These are phyloP conservation scores for Agroathelia rolfsii DNA, from an alignment of 1,284 basidiomycete species.

Conservation along the genomic window DNA sequence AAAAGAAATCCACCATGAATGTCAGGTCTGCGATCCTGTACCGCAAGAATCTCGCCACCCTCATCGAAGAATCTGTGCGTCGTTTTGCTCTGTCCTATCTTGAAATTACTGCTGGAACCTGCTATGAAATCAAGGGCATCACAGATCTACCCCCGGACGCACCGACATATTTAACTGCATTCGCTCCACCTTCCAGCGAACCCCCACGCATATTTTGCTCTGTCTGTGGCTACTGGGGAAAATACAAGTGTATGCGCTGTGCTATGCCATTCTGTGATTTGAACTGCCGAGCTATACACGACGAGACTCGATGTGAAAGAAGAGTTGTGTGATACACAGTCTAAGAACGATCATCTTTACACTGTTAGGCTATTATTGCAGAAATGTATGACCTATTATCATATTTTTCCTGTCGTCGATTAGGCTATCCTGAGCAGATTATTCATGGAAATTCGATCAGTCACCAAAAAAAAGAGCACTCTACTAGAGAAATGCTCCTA, in stretches of 20 bases:
- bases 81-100: not conserved
- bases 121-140: constrained; percentile 31
- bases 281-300: constrained; percentile 44
- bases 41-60: constrained; percentile 59
- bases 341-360: too few relatives aligned
- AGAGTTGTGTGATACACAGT: constrained; percentile 39
- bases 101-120: not conserved
- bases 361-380: too few relatives aligned
- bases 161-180: constrained; percentile 51
- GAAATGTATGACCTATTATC: too few relatives aligned
- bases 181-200: constrained; percentile 32
- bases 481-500: too few relatives aligned
- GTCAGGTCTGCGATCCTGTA: constrained; percentile 71
- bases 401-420: too few relatives aligned
- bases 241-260: constrained; percentile 51
- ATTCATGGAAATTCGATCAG: too few relatives aligned
- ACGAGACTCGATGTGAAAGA: constrained; percentile 53
- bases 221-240: constrained; percentile 61
- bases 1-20: constrained; percentile 74
- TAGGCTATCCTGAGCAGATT: too few relatives aligned
- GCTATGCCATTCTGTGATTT: constrained; percentile 49
- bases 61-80: constrained; percentile 73
- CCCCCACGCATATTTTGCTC: constrained; percentile 52
- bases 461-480: too few relatives aligned
- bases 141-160: constrained; percentile 37